Evolutionary conservation across 2,329 filamentous ascomycete species (phyloP).

Genomic region (Apiospora kogelbergensis): DNA sequence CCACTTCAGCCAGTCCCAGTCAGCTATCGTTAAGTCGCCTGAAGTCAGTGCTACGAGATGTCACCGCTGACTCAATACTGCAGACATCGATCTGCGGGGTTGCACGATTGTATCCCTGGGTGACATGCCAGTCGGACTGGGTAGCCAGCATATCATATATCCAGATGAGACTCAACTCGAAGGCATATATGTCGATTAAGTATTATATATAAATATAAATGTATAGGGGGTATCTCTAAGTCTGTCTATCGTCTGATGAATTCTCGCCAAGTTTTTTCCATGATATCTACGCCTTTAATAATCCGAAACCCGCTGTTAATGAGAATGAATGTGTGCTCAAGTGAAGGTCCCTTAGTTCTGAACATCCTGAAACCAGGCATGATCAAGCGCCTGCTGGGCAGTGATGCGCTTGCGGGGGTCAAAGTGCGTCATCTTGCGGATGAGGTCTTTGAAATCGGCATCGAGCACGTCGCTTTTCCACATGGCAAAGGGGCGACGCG

Average conservation of each 20-base stretch:
- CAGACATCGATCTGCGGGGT: no score
- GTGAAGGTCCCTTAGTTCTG: not conserved
- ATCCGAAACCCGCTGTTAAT: no score
- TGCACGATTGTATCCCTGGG: no score
- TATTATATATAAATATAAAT: not conserved
- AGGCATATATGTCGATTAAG: not conserved
- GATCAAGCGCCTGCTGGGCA: slow-evolving; percentile 37
- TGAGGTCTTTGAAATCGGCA: slow-evolving; percentile 37
- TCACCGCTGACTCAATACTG: no score
- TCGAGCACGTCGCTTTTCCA: slow-evolving; percentile 41
- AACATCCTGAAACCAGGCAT: slow-evolving; percentile 30
- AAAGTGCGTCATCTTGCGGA: slow-evolving; percentile 38
- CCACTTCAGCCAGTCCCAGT: no score
- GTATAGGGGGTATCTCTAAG: not conserved
- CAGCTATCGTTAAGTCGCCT: no score
- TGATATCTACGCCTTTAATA: not conserved
- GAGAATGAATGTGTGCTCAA: not conserved
- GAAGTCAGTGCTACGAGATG: no score
- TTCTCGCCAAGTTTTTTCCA: not conserved
- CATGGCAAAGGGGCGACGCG: slow-evolving; percentile 39
- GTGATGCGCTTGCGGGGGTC: slow-evolving; percentile 40
- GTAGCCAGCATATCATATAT: no score
- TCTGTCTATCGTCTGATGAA: not conserved
- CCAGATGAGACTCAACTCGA: not conserved
- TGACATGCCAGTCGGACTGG: no score